phyloP scores from a whole-genome alignment of 306 rosid genomes.

The Vicia faba region DNA sequence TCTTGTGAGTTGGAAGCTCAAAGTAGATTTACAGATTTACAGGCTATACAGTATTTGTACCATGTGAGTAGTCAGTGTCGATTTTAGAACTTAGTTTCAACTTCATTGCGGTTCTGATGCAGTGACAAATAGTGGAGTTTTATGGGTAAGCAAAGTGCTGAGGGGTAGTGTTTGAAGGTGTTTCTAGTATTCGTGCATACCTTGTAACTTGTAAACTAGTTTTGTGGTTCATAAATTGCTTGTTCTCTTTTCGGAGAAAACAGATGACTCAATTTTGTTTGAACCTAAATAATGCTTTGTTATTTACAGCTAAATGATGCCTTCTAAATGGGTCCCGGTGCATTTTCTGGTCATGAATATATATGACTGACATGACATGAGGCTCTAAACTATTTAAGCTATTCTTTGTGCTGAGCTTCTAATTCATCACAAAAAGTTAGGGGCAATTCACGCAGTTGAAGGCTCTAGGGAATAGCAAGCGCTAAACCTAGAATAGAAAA shows the following conservation, averaged over 20 bases:
- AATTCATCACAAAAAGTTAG: too few species aligned
- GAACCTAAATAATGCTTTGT: neutral
- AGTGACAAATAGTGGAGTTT: slow-evolving; percentile 24
- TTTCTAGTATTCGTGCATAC: slow-evolving; percentile 5
- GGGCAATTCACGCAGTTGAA: too few species aligned
- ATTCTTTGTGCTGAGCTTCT: too few species aligned
- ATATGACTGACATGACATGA: neutral
- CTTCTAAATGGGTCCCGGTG: slow-evolving; percentile 1
- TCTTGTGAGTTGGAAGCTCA: slow-evolving; percentile 33
- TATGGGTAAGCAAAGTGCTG: slow-evolving; percentile 14
- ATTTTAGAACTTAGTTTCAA: slow-evolving; percentile 40
- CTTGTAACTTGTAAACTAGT: slow-evolving; percentile 18
- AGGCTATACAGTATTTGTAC: slow-evolving; percentile 37
- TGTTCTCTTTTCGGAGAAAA: slow-evolving; percentile 17
- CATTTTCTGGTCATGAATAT: neutral
- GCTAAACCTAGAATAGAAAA: too few species aligned
- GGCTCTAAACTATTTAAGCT: too few species aligned
- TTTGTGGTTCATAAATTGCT: slow-evolving; percentile 6
- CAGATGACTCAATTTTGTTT: slow-evolving; percentile 19
- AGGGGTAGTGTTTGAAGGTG: slow-evolving; percentile 21
- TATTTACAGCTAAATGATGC: slow-evolving; percentile 11
- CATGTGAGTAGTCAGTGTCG: slow-evolving; percentile 34
- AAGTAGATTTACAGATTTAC: slow-evolving; percentile 31
- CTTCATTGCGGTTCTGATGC: slow-evolving; percentile 23
- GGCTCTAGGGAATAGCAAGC: too few species aligned